Evolutionary conservation across 805 yeast genomes (phyloP).

Genomic region (Candida multigemmis): DNA sequence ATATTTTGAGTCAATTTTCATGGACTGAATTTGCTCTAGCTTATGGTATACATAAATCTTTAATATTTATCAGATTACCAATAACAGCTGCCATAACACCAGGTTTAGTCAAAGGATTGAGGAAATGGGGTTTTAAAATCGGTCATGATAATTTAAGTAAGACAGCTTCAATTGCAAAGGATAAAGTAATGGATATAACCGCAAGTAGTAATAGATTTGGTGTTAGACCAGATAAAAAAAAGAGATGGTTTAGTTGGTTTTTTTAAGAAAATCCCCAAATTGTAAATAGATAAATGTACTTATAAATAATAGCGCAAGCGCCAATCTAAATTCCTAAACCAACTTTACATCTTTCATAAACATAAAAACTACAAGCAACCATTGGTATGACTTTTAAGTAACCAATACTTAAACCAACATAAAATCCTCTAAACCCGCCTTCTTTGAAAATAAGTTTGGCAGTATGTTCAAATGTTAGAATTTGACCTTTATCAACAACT

Average conservation of each 20-base stretch:
- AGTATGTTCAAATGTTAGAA: constrained; percentile 43
- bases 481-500: constrained; percentile 52
- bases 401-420: constrained; percentile 92
- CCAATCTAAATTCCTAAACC: constrained; percentile 43
- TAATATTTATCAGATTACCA: constrained; percentile 79
- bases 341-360: constrained; percentile 79
- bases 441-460: constrained; percentile 56
- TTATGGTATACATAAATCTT: constrained; percentile 84
- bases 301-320: neutral
- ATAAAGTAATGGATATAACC: constrained; percentile 28
- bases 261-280: constrained; percentile 21
- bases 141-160: constrained; percentile 43
- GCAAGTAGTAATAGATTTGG: constrained; percentile 44
- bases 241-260: constrained; percentile 54
- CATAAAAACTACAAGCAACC: constrained; percentile 94
- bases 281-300: neutral
- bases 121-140: constrained; percentile 73
- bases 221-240: constrained; percentile 37
- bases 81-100: constrained; percentile 91
- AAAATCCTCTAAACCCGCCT: constrained; percentile 79
- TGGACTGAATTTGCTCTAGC: constrained; percentile 86
- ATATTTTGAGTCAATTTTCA: constrained; percentile 29
- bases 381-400: constrained; percentile 92
- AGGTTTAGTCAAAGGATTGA: constrained; percentile 51
- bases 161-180: constrained; percentile 23